A percentile compares a stretch with the other conserved stretches of the same genome.
Conservation (phyloP, 352 stramenopile species). For the Phytopythium sindhum region DNA sequence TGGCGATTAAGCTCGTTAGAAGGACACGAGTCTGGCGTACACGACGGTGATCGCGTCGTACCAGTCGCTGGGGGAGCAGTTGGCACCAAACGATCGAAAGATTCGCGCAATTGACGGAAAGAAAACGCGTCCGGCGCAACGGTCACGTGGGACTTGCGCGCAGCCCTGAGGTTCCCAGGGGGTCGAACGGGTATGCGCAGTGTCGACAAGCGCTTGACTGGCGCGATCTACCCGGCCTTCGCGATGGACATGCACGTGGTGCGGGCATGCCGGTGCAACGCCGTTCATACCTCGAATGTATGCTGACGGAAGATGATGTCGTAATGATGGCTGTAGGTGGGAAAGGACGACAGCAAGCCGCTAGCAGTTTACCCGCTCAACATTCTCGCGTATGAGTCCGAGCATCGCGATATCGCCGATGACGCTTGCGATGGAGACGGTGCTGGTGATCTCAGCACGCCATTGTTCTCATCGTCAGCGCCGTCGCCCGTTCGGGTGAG, state of each 20-base stretch:
- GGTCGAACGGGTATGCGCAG: background rate
- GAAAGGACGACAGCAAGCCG: constrained; percentile 2
- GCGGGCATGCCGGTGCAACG: too few species aligned
- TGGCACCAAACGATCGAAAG: background rate
- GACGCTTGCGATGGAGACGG: background rate
- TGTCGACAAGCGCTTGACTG: background rate
- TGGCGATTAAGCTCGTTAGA: background rate
- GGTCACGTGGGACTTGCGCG: background rate
- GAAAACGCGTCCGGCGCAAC: background rate
- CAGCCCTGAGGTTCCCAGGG: background rate
- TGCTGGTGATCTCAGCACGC: background rate
- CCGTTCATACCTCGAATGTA: too few species aligned
- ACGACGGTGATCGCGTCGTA: background rate
- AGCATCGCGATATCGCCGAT: background rate
- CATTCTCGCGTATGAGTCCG: background rate
- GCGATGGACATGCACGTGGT: constrained; percentile 8
- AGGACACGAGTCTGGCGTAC: background rate
- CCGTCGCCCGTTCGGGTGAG: background rate
- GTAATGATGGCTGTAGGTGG: background rate
- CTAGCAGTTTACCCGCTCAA: background rate
- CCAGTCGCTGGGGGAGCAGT: background rate
- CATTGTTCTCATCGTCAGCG: background rate
- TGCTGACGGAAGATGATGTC: background rate
- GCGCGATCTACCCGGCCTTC: constrained; percentile 7
- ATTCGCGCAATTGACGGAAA: background rate